phyloP scores from a whole-genome alignment of 805 yeast genomes.

The Candida rishiriensis region DNA sequence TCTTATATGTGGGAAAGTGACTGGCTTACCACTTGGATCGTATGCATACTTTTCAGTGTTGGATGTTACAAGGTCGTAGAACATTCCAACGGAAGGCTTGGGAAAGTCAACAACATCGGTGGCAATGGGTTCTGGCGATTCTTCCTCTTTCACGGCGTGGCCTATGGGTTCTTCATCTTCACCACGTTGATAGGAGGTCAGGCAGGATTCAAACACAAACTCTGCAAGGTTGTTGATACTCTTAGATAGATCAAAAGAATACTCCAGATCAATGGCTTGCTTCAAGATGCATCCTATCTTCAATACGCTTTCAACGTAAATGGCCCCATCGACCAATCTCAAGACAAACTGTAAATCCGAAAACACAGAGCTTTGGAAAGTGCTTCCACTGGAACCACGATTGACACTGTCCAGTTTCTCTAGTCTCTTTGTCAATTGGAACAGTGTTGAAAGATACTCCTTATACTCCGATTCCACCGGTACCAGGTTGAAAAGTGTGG shows the following conservation, averaged over 20 bases:
- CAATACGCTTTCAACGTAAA: constrained; percentile 1
- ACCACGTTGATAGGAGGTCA: constrained; percentile 23
- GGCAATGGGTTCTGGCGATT: too few relatives aligned
- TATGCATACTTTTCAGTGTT: constrained; percentile 31
- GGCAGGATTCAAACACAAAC: constrained; percentile 11
- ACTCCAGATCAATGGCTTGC: constrained; percentile 14
- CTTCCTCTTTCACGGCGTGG: background rate
- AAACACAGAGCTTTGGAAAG: too few relatives aligned
- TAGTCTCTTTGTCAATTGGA: too few relatives aligned
- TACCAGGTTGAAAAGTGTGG: too few relatives aligned
- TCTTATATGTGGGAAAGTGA: constrained; percentile 14
- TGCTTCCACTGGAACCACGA: too few relatives aligned
- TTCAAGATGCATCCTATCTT: constrained; percentile 5
- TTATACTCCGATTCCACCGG: too few relatives aligned
- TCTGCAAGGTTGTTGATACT: constrained; percentile 14
- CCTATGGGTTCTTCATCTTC: background rate
- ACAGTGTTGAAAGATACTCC: too few relatives aligned
- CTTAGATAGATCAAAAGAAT: constrained; percentile 15
- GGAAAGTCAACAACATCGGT: constrained; percentile 1
- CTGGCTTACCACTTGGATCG: constrained; percentile 2
- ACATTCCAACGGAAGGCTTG: constrained; percentile 29
- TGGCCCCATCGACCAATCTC: background rate
- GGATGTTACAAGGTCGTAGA: constrained; percentile 47
- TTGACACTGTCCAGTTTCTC: too few relatives aligned
- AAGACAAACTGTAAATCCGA: background rate